phyloP scores from a whole-genome alignment of 352 stramenopile genomes.

The Globisporangium polare region DNA sequence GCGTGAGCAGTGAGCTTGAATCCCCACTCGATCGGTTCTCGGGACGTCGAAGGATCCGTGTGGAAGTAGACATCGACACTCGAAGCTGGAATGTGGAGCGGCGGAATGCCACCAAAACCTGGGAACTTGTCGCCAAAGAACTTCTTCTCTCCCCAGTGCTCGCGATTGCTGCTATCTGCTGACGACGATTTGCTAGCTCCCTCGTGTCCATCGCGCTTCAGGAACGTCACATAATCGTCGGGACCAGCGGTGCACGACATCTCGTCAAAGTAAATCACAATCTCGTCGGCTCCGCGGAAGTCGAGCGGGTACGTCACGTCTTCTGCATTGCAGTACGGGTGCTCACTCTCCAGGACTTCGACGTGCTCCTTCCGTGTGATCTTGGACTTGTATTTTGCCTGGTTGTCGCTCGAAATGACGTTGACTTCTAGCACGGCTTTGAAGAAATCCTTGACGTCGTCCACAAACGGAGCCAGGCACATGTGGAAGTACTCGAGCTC shows the following conservation, averaged over 20 bases:
- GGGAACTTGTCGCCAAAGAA: slow-evolving; percentile 76
- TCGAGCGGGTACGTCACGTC: slow-evolving; percentile 56
- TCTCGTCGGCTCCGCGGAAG: slow-evolving; percentile 63
- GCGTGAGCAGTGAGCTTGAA: slow-evolving; percentile 77
- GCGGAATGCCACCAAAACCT: slow-evolving; percentile 44
- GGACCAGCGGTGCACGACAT: slow-evolving; percentile 55
- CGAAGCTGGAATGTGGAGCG: slow-evolving; percentile 59
- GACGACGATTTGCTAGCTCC: slow-evolving; percentile 9
- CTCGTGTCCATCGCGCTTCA: slow-evolving; percentile 33
- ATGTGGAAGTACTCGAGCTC: slow-evolving; percentile 36
- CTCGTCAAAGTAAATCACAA: slow-evolving; percentile 82
- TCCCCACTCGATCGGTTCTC: slow-evolving; percentile 56
- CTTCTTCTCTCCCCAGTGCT: slow-evolving; percentile 67
- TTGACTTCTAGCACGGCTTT: slow-evolving; percentile 24
- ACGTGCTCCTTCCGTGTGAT: slow-evolving; percentile 60
- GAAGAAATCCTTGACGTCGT: slow-evolving; percentile 26
- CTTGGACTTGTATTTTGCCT: slow-evolving; percentile 36
- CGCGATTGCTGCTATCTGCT: slow-evolving; percentile 10
- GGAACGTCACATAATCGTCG: slow-evolving; percentile 84
- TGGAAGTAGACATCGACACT: slow-evolving; percentile 72
- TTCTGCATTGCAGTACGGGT: slow-evolving; percentile 63
- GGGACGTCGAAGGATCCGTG: slow-evolving; percentile 39
- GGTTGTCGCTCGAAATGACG: not conserved
- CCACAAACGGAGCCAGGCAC: slow-evolving; percentile 25
- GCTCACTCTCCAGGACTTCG: slow-evolving; percentile 74